These are phyloP conservation scores for Aspergillus homomorphus DNA, from an alignment of 495 filamentous ascomycete species.

Conservation along the genomic window DNA sequence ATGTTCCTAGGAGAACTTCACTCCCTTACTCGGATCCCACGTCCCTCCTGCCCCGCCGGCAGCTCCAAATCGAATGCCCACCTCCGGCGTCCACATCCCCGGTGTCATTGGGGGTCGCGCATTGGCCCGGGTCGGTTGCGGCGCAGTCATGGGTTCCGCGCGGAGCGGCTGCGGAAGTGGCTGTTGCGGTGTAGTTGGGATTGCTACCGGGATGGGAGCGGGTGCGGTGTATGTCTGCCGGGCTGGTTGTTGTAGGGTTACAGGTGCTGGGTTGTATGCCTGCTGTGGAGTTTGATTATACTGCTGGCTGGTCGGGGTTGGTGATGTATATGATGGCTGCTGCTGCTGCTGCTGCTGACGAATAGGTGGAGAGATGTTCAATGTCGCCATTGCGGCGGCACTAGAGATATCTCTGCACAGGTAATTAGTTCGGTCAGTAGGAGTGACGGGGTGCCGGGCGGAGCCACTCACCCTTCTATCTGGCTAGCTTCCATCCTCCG, in stretches of 20 bases:
- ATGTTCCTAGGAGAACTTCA: conserved; percentile 57
- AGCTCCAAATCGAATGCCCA: conserved; percentile 69
- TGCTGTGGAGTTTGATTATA: conserved; percentile 22
- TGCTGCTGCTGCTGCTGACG: conserved; percentile 17
- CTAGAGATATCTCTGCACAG: conserved; percentile 56
- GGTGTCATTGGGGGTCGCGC: conserved; percentile 54
- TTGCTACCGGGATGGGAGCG: neutral
- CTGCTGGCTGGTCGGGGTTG: conserved; percentile 15
- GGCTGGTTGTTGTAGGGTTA: neutral
- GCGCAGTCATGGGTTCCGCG: conserved; percentile 49
- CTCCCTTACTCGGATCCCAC: conserved; percentile 63
- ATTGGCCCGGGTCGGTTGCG: conserved; percentile 51
- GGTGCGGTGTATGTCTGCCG: conserved; percentile 16
- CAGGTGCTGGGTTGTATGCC: conserved; percentile 8
- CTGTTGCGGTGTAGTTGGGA: conserved; percentile 10
- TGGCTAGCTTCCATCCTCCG: conserved; percentile 75
- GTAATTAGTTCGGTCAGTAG: neutral
- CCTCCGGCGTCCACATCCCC: conserved; percentile 73
- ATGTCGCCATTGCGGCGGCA: conserved; percentile 54
- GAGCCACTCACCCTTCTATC: conserved; percentile 56
- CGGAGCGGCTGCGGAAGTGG: conserved; percentile 15
- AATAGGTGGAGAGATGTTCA: conserved; percentile 48
- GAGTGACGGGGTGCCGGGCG: conserved; percentile 21
- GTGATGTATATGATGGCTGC: neutral
- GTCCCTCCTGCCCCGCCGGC: conserved; percentile 11